phyloP scores from a whole-genome alignment of 2,329 filamentous ascomycete genomes.

The Phaeosphaeriaceae sp. region DNA sequence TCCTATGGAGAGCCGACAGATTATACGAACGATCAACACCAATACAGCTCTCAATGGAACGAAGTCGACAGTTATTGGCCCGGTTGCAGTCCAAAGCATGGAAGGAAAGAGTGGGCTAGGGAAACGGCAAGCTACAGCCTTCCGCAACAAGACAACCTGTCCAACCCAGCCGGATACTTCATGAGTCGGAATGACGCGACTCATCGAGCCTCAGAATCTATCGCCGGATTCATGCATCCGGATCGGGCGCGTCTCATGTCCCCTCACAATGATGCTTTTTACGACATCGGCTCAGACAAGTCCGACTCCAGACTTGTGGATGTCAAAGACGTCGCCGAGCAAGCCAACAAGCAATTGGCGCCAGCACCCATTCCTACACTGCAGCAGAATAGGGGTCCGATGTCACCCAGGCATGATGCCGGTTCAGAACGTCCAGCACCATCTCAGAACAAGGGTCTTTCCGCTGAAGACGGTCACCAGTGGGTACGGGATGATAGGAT shows the following conservation, averaged over 20 bases:
- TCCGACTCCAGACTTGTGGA: background rate
- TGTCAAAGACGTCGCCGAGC: background rate
- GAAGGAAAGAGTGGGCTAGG: background rate
- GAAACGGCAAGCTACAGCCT: background rate
- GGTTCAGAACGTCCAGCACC: background rate
- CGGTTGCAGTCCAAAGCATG: background rate
- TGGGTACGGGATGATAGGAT: background rate
- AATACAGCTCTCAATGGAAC: background rate
- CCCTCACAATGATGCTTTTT: background rate
- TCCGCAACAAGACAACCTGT: background rate
- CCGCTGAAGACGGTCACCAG: constrained; percentile 2
- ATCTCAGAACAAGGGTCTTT: background rate
- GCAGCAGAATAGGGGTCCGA: background rate
- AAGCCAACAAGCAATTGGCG: background rate
- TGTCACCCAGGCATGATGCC: background rate
- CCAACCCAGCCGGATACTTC: background rate
- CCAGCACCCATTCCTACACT: background rate
- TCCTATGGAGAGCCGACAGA: background rate
- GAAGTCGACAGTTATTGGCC: background rate
- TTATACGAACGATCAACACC: background rate
- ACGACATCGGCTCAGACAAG: background rate
- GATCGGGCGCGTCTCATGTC: constrained; percentile 1
- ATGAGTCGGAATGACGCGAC: background rate
- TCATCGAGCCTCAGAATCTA: background rate
- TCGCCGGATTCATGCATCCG: background rate